A percentile compares a stretch with the other conserved stretches of the same genome.
phyloP scores from a whole-genome alignment of 805 yeast genomes.

The Lachancea sp. region DNA sequence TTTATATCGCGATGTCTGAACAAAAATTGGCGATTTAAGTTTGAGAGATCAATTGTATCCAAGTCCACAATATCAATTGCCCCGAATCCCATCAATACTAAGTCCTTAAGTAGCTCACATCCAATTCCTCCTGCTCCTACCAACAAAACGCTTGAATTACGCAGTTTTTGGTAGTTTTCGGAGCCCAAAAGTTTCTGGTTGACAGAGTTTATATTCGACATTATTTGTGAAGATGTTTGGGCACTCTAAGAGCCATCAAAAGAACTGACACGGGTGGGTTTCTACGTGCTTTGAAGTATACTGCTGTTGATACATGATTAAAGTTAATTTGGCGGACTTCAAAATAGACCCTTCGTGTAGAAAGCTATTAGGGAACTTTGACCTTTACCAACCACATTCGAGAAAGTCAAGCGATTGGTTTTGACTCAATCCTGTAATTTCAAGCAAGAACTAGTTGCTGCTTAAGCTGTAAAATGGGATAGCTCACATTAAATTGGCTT shows the following conservation, averaged over 20 bases:
- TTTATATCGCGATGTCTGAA: slow-evolving; percentile 88
- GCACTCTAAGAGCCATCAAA: background rate
- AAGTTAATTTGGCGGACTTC: background rate
- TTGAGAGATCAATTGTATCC: slow-evolving; percentile 90
- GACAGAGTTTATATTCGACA: slow-evolving; percentile 2
- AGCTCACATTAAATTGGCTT: no score
- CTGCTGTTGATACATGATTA: no score
- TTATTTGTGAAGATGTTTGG: background rate
- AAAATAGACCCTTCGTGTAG: background rate
- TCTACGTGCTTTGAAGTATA: no score
- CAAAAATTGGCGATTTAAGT: slow-evolving; percentile 86
- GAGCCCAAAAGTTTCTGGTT: slow-evolving; percentile 22
- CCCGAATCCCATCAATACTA: slow-evolving; percentile 73
- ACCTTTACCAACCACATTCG: background rate
- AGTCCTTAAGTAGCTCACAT: slow-evolving; percentile 78
- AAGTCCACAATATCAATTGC: slow-evolving; percentile 90
- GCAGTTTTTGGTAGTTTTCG: slow-evolving; percentile 22
- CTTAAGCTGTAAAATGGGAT: no score
- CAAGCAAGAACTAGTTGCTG: no score
- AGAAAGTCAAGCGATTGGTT: no score
- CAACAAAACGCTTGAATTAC: slow-evolving; percentile 54
- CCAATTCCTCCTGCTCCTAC: slow-evolving; percentile 98
- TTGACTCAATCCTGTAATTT: no score
- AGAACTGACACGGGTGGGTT: no score
- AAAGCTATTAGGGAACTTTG: background rate